Evolutionary conservation across 1,284 basidiomycete genomes (phyloP), one percentile per base, ranked within the genome.

Genomic region (Fomitopsis palustris): DNA sequence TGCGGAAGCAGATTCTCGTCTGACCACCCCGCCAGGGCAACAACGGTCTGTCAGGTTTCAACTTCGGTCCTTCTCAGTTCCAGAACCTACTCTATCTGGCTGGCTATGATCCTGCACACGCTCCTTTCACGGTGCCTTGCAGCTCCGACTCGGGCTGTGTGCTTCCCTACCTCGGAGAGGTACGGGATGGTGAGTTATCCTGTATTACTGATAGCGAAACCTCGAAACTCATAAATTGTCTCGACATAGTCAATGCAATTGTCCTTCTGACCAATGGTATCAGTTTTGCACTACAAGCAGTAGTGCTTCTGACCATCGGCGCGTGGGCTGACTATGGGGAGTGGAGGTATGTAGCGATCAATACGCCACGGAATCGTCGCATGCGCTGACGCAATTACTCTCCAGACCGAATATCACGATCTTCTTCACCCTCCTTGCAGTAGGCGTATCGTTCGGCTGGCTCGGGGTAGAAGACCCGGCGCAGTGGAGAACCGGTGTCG

Each of bases 281-380:
- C 64, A 83, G 84, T 59, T 91, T 91, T 66, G 88, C 87, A 0
- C 78, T 91, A 31, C 87, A 90, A 70, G 86, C 87, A 0, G 81
- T 80, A 3, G 68, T 91, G 16, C 76, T 92, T 25, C 72, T 89
- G 16, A 64, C 80, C 17, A 80, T 93, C 49, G 90, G 87, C 5
- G 84, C 87, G 7, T 90, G 90, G 82, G 89, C 89, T 1, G 90
- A 92, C 70, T 93, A 90, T 70, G 90, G 90, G 19, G 74, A 76
- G 21, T 92, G 88, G 86, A 82, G 87, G 85, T 86, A 39, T 21
- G 66, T 37, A 58, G 19, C 54, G 37, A 17, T 41, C 3, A 2
- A 10, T 19, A 19, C 25, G 12, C 14, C 8, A 23, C 12, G 45
- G 38, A 19, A 12, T 19, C 19, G 27, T n/a, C 35, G 14, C 16